Base-by-base conservation (phyloP, 192 early-diverging fungal genomes). In the Geranomyces michiganensis region DNA sequence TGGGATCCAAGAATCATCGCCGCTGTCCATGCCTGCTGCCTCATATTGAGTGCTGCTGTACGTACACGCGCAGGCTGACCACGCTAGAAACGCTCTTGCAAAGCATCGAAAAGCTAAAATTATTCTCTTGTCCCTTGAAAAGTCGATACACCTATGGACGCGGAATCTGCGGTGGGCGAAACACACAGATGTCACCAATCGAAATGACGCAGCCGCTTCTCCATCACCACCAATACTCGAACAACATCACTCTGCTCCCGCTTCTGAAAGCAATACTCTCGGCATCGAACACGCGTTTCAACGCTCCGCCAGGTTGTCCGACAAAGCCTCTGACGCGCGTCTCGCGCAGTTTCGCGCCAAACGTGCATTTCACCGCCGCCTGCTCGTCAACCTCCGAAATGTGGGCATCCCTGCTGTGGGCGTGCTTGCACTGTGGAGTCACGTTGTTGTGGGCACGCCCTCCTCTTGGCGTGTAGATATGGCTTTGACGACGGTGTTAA, bases 291-390 rank as follows among this genome's bases (percentile, higher is more conserved):
- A 32, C 27, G 58, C 58, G 6, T 60, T 60, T 27, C 19, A 26
- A 29, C 22, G 27, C 31, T 60, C 58, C 26, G 27, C 58, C 6
- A 26, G 2, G 6, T 29, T 60, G 27, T 27, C 58, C 17, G 58
- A 60, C 58, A n/a, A 17, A 53, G 10, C 36, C 5, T 53, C 51
- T 26, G 51, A 53, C 51, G 24, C 51, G 51, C 51, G 24, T 9
- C 51, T 53, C 51, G 51, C 51, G n/a, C n/a, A 53, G 15, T 53
- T 53, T 53, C 51, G 51, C n/a, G 51, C 51, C 15, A 53, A 53
- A 53, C 3, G 51, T 6, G 51, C 51, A 2, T 53, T 53, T 15
- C 51, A 53, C n/a, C n/a, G n/a, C 51, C 19, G 24, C 7, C 19
- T 53, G n/a, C n/a, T 53, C 51, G 51, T 17, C 3, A 24, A 24